Evolutionary conservation across 495 filamentous ascomycete species (phyloP).

Genomic region (Opeltia flavorubescens): DNA sequence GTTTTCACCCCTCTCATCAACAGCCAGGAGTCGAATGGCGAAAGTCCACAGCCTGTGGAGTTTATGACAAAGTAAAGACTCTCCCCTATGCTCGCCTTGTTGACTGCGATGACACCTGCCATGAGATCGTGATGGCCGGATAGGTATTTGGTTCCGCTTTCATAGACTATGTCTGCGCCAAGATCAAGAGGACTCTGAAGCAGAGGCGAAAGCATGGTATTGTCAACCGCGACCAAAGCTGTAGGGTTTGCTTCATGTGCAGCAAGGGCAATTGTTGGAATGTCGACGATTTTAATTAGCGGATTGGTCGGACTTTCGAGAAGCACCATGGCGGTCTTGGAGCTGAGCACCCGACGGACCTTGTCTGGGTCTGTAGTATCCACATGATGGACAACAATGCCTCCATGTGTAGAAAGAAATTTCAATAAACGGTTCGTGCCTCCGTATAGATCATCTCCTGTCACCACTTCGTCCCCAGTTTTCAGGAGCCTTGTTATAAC

Average conservation of each 20-base stretch:
- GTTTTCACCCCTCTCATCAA: constrained; percentile 92
- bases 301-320: constrained; percentile 96
- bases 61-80: constrained; percentile 95
- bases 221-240: constrained; percentile 84
- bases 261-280: constrained; percentile 56
- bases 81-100: constrained; percentile 65
- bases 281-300: constrained; percentile 93
- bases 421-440: constrained; percentile 90
- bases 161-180: constrained; percentile 91
- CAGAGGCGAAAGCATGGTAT: constrained; percentile 95
- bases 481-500: constrained; percentile 88
- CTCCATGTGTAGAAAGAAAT: constrained; percentile 72
- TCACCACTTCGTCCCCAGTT: constrained; percentile 93
- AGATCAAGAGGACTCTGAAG: constrained; percentile 84
- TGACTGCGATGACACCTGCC: constrained; percentile 89
- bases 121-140: constrained; percentile 98
- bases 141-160: constrained; percentile 94
- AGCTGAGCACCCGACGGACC: constrained; percentile 50
- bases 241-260: constrained; percentile 68
- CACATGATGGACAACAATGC: constrained; percentile 89
- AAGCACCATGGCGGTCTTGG: constrained; percentile 88
- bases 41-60: constrained; percentile 79
- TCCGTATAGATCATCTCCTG: constrained; percentile 92
- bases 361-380: constrained; percentile 67
- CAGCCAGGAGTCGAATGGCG: constrained; percentile 91